Percentiles rank a stretch among this genome's conserved stretches.
These are phyloP conservation scores for Alternaria novae-zelandiae DNA, from an alignment of 2,329 filamentous ascomycete genomes.

Conservation along the genomic window DNA sequence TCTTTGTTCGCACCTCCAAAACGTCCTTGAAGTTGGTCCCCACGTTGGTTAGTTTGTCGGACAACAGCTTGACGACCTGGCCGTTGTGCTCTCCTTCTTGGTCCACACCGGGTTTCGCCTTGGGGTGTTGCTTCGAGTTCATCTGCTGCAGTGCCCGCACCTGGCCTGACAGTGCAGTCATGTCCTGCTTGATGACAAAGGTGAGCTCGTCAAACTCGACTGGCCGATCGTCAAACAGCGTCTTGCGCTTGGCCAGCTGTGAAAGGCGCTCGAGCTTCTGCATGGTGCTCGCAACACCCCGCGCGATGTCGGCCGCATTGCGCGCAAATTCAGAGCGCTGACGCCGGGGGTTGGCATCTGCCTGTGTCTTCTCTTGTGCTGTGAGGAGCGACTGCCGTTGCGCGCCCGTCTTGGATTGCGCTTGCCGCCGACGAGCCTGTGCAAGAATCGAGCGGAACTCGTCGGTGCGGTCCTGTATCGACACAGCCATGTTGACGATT, in stretches of 20 bases:
- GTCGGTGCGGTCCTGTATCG: slow-evolving; percentile 94
- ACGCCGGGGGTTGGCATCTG: slow-evolving; percentile 59
- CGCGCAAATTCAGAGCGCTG: slow-evolving; percentile 89
- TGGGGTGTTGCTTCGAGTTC: slow-evolving; percentile 76
- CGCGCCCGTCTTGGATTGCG: slow-evolving; percentile 74
- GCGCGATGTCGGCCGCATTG: slow-evolving; percentile 87
- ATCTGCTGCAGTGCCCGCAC: slow-evolving; percentile 83
- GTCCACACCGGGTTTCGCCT: slow-evolving; percentile 57
- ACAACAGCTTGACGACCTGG: slow-evolving; percentile 90
- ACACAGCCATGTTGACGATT: slow-evolving; percentile 60
- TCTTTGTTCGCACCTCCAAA: slow-evolving; percentile 93
- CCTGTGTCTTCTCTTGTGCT: slow-evolving; percentile 66
- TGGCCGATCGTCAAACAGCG: slow-evolving; percentile 94
- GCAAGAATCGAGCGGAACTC: slow-evolving; percentile 93
- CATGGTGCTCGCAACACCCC: slow-evolving; percentile 90
- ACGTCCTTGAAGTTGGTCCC: slow-evolving; percentile 97
- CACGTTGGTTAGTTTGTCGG: slow-evolving; percentile 91
- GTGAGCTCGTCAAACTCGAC: slow-evolving; percentile 97
- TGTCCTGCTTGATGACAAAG: slow-evolving; percentile 97
- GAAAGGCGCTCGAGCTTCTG: slow-evolving; percentile 93
- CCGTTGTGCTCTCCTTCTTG: slow-evolving; percentile 98
- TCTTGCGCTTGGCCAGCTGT: slow-evolving; percentile 93
- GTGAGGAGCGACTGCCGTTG: slow-evolving; percentile 82
- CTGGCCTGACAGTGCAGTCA: slow-evolving; percentile 83
- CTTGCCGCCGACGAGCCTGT: slow-evolving; percentile 82